Base-by-base conservation (phyloP, 139 green algal genomes). In the Dunaliella primolecta region DNA sequence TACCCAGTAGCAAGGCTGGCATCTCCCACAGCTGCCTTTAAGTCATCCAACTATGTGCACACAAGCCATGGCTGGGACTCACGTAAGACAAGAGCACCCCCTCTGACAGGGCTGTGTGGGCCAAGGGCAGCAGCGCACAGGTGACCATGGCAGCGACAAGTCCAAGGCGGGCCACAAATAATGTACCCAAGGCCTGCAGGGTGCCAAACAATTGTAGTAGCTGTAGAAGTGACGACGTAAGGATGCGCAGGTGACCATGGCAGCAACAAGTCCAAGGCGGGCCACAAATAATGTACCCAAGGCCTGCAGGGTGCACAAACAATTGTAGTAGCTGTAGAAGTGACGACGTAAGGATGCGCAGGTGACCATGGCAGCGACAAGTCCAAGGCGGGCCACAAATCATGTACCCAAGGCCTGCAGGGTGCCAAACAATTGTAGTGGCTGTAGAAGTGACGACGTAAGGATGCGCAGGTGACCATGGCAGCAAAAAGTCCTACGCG, bases 271-370 rank as follows among this genome's bases (percentile, higher is more conserved):
- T 1, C 92, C 93, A 7, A 70, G 15, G 1, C 86, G 83, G 7
- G 85, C 82, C 24, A 94, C 30, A 20, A 75, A 36, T 72, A 89
- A 72, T 0, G 86, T 91, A 33, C 92, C 89, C 2, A 89, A 56
- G 0, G 2, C 24, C 0, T 81, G 77, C 77, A 78, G n/a, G 72
- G 25, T n/a, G n/a, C n/a, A n/a, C n/a, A n/a, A n/a, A n/a, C n/a
- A n/a, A n/a, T n/a, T n/a, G n/a, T n/a, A n/a, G n/a, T n/a, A n/a
- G n/a, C n/a, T n/a, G n/a, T n/a, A n/a, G n/a, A n/a, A n/a, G n/a
- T n/a, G n/a, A n/a, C n/a, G n/a, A n/a, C n/a, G n/a, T n/a, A n/a
- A n/a, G n/a, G n/a, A n/a, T n/a, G 89, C n/a, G 75, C 93, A 74
- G 0, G 88, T 75, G 7, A 88, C 27, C 0, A 87, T 81, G 1